Evolutionary conservation across 2,329 filamentous ascomycete genomes (phyloP).

Genomic region (Dothideomycetes sp.): DNA sequence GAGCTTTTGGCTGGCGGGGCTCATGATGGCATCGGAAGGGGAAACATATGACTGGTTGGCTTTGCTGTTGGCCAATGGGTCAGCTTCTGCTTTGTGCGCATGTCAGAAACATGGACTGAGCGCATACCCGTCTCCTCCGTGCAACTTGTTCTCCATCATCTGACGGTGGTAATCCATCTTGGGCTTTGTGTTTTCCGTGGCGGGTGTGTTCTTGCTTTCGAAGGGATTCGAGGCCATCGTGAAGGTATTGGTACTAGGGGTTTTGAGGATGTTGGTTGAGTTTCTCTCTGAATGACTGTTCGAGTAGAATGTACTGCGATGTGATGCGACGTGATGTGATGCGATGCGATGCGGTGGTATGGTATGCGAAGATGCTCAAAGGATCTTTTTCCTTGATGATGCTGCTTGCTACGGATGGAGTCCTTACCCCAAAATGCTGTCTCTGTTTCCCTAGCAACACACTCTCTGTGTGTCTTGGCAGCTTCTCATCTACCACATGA

Average conservation of each 20-base stretch:
- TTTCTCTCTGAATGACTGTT: too few species aligned
- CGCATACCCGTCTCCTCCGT: slow-evolving; percentile 9
- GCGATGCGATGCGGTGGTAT: background rate
- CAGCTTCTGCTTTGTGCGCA: background rate
- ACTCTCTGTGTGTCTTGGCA: too few species aligned
- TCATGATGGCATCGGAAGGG: slow-evolving; percentile 83
- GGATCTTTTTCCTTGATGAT: too few species aligned
- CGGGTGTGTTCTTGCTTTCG: background rate
- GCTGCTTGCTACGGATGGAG: too few species aligned
- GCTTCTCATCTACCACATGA: too few species aligned
- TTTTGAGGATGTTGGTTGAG: slow-evolving; percentile 12
- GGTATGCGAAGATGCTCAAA: too few species aligned
- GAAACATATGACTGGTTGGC: slow-evolving; percentile 57
- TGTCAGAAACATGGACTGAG: background rate
- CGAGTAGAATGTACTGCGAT: slow-evolving; percentile 3
- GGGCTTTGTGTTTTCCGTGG: slow-evolving; percentile 29
- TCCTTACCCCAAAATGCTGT: too few species aligned
- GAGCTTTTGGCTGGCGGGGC: slow-evolving; percentile 75
- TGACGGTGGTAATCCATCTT: slow-evolving; percentile 68
- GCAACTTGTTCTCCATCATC: slow-evolving; percentile 45
- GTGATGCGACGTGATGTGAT: background rate
- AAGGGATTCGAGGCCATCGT: slow-evolving; percentile 13
- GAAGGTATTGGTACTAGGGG: slow-evolving; percentile 8
- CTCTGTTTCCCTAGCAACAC: too few species aligned
- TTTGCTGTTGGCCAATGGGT: slow-evolving; percentile 4